Percentiles rank a stretch among this genome's conserved stretches.
These are phyloP conservation scores for Zymoseptoria passerinii DNA, from an alignment of 2,329 filamentous ascomycete genomes.

Conservation along the genomic window DNA sequence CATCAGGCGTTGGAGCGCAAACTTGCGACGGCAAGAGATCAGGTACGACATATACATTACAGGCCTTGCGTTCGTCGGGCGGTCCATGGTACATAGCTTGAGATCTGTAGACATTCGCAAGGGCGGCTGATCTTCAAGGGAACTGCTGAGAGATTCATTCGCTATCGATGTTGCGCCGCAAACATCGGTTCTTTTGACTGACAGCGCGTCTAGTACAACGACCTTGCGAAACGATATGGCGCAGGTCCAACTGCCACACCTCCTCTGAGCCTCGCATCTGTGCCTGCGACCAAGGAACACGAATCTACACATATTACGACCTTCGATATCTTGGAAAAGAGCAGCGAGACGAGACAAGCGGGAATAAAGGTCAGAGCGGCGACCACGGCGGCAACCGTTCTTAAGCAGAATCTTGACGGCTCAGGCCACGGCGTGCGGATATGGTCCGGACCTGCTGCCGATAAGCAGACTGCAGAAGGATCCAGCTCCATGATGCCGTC, in stretches of 20 bases:
- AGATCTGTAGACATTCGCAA: slow-evolving; percentile 42
- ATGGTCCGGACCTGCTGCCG: slow-evolving; percentile 29
- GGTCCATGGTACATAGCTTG: slow-evolving; percentile 42
- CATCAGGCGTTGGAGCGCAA: slow-evolving; percentile 40
- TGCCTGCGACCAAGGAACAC: slow-evolving; percentile 18
- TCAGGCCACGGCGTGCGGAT: slow-evolving; percentile 24
- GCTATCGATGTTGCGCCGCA: not conserved
- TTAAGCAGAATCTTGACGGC: slow-evolving; percentile 13
- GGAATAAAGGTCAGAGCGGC: slow-evolving; percentile 28
- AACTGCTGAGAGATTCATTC: not conserved
- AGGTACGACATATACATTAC: slow-evolving; percentile 32
- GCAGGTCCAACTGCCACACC: slow-evolving; percentile 20
- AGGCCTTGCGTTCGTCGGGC: slow-evolving; percentile 9
- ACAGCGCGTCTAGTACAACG: slow-evolving; percentile 25
- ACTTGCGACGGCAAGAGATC: slow-evolving; percentile 41
- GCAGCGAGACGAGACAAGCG: slow-evolving; percentile 29
- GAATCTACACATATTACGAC: slow-evolving; percentile 17
- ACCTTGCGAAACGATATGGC: slow-evolving; percentile 25
- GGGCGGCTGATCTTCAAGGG: slow-evolving; percentile 38
- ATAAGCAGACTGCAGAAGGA: slow-evolving; percentile 28
- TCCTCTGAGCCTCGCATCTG: slow-evolving; percentile 27
- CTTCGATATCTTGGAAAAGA: slow-evolving; percentile 27
- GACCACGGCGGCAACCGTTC: slow-evolving; percentile 15
- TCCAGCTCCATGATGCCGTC: slow-evolving; percentile 31
- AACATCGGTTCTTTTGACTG: slow-evolving; percentile 3